Conservation (phyloP, 306 rosid species). For the Trichosanthes cucumerina region DNA sequence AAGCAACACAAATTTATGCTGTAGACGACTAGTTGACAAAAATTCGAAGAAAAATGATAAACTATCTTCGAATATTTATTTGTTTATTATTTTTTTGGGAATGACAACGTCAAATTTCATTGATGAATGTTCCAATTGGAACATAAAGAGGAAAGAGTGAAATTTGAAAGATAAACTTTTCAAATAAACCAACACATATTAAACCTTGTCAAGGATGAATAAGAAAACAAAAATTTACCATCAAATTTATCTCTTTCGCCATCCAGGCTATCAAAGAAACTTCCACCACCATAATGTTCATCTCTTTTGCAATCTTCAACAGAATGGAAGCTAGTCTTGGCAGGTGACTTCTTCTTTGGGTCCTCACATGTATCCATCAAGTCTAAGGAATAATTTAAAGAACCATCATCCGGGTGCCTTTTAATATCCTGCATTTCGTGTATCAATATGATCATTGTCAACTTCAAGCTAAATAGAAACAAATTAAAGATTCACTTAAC, state of each 20-base stretch:
- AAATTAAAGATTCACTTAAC: not conserved
- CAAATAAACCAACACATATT: not conserved
- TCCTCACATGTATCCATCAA: conserved; percentile 25
- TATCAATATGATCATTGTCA: conserved; percentile 9
- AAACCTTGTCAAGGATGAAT: not conserved
- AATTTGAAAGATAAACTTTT: not conserved
- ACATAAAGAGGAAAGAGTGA: not conserved
- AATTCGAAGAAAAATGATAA: not conserved
- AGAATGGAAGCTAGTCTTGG: conserved; percentile 20
- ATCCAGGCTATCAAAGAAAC: conserved; percentile 25
- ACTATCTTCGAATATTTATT: not conserved
- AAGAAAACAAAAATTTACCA: conserved; percentile 33
- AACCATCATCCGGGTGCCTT: conserved; percentile 24
- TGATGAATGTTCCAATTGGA: not conserved
- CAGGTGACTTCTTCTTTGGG: conserved; percentile 23
- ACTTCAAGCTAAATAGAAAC: not conserved
- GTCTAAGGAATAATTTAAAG: conserved; percentile 27
- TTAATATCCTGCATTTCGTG: conserved; percentile 45
- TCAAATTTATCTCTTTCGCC: conserved; percentile 36
- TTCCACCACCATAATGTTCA: conserved; percentile 27
- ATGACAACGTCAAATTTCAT: not conserved
- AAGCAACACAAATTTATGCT: not conserved
- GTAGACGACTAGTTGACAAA: not conserved
- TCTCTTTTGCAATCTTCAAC: conserved; percentile 22
- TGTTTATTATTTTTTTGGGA: not conserved